Evolutionary conservation across 805 yeast genomes (phyloP).

Genomic region (Suhomyces kilbournensis): DNA sequence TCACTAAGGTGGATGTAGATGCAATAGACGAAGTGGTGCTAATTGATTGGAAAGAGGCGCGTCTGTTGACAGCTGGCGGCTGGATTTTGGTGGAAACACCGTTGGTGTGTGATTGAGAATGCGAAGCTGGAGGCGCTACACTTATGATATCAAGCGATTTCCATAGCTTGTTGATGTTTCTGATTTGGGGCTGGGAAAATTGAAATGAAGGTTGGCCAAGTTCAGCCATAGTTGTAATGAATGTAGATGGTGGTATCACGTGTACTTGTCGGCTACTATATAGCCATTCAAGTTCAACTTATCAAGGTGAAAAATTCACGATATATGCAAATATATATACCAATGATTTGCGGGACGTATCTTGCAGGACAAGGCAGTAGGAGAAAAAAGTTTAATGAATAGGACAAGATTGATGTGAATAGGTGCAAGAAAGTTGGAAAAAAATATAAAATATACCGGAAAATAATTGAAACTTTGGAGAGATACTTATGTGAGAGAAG

Average conservation of each 20-base stretch:
- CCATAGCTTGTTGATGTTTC: constrained; percentile 7
- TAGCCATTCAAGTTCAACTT: not conserved
- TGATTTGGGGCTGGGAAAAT: constrained; percentile 4
- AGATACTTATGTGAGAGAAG: not conserved
- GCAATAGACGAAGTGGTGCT: not conserved
- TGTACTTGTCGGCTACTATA: not conserved
- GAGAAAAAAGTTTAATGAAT: not conserved
- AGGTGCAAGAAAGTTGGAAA: not conserved
- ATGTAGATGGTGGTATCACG: not conserved
- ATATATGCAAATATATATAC: not conserved
- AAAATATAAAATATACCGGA: not conserved
- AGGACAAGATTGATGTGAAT: not conserved
- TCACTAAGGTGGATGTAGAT: not conserved
- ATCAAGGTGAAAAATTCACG: not conserved
- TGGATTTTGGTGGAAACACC: not conserved
- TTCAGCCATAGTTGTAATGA: not conserved
- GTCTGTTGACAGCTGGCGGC: not conserved
- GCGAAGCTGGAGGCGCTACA: not conserved
- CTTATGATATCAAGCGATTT: constrained; percentile 6
- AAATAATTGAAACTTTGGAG: not conserved
- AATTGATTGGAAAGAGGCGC: not conserved
- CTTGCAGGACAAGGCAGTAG: not conserved
- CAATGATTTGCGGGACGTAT: not conserved
- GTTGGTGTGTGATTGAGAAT: not conserved
- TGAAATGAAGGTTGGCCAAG: not conserved